Base-by-base conservation (phyloP, 306 rosid genomes). In the Casuarina glauca region DNA sequence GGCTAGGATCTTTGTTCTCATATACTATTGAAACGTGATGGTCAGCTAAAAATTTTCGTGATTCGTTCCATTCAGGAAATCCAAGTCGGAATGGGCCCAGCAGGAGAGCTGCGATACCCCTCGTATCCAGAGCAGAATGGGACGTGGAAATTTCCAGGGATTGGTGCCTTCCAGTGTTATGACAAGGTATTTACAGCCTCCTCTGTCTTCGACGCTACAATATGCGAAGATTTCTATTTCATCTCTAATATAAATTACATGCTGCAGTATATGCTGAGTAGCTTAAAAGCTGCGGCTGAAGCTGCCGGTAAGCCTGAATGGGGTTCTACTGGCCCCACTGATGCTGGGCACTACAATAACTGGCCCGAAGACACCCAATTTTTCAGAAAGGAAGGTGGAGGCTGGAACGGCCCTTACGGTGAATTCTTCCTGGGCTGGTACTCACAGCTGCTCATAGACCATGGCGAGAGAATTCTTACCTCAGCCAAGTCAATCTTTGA, bases 31-130 rank as follows among this genome's bases (percentile, higher is more conserved):
- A 10, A 55, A 13, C 39, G 43, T 20, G 3, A 15, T 74, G 77
- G 32, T 78, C 17, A 39, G 74, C 43, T 75, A 70, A 83, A 83
- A 41, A 4, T 9, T 72, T 49, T 48, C 48, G 1, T 52, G 5
- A n/a, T 1, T 72, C 62, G 15, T 20, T 70, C 36, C 70, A 54
- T 43, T 61, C 86, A 96, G 99, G 99, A 96, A 93, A 93, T 96
- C 52, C 99, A 96, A 93, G 98, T 90, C 69, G 99, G 99, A 13
- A 96, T 96, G 99, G 99, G 99, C 66, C 99, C 99, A n/a, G 97
- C 98, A 0, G 99, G 99, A 54, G 99, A 96, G 82, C 87, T 96
- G 26, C 97, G 99, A 38, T 96, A 96, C 53, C 99, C 99, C 50
- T 93, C 99, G 4, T 96, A 96, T 82, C 99, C 99, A 3, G 98